Base-by-base conservation (phyloP, 2,329 filamentous ascomycete genomes). In the Coniochaeta pulveracea region DNA sequence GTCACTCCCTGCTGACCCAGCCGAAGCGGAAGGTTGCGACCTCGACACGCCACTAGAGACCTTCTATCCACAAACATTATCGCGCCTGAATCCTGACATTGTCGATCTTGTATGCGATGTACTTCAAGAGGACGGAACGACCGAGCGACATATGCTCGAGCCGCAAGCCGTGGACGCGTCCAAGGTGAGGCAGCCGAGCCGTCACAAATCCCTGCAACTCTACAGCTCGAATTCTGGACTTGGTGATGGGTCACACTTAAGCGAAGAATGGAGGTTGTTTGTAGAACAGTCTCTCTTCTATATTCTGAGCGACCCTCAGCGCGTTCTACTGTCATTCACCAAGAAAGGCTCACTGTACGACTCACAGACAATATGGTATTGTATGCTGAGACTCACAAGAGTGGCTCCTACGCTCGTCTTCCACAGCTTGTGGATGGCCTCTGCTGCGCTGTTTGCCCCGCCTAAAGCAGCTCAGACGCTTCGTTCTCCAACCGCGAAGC, bases 201-300 rank as follows among this genome's bases (percentile, higher is more conserved):
- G 46, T 25, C 40, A 44, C 3, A 56, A 51, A 35, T 34, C 44
- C 2, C 45, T 57, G 37, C 57, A 47, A 34, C 54, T 61, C 12
- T 22, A 17, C 34, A 60, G 50, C 39, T 36, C 46, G 15, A 51
- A 41, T 19, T 24, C 41, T 3, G 40, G 40, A 7, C 34, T 39
- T 1, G 28, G 44, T 1, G 56, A 54, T 29, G 40, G 53, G 3
- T 43, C 50, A 2, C 43, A 52, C 32, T 39, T 65, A 17, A 58
- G 51, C 35, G 47, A 56, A 10, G 60, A 72, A 37, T 80, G 76
- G 71, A 70, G 65, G 40, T 47, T 61, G 2, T 81, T 81, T 43
- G 63, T 71, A 19, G 69, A 78, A 40, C 77, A 81, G 45, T 73
- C 69, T 32, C 55, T 81, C 6, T 81, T 80, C 47, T 69, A 69